Evolutionary conservation across 805 yeast genomes (phyloP).

Genomic region (Wickerhamomyces silvicola): DNA sequence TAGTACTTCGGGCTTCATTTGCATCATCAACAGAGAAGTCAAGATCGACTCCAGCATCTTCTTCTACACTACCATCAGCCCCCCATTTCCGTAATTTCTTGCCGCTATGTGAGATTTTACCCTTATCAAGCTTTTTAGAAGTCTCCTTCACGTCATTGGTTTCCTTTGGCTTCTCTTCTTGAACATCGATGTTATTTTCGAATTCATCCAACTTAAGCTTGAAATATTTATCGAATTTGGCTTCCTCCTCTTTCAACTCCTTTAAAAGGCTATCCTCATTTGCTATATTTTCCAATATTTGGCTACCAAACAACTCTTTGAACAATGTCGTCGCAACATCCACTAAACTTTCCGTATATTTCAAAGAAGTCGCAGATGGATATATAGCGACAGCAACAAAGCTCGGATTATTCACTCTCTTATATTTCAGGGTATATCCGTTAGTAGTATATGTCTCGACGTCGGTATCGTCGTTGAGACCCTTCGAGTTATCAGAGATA

Average conservation of each 20-base stretch:
- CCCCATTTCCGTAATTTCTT: conserved; percentile 61
- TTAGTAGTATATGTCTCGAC: conserved; percentile 27
- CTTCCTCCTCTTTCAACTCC: conserved; percentile 27
- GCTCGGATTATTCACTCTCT: conserved; percentile 35
- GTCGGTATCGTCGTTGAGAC: conserved; percentile 18
- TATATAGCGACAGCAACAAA: conserved; percentile 39
- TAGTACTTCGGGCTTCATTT: conserved; percentile 9
- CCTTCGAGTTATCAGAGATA: conserved; percentile 30
- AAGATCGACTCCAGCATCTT: conserved; percentile 33
- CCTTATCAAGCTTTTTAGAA: conserved; percentile 11
- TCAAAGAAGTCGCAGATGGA: conserved; percentile 30
- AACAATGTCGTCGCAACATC: conserved; percentile 23
- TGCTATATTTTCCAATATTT: conserved; percentile 19
- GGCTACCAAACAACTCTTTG: conserved; percentile 26
- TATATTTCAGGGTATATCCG: conserved; percentile 40
- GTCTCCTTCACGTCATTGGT: conserved; percentile 3
- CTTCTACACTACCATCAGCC: conserved; percentile 52
- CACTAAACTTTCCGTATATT: conserved; percentile 30
- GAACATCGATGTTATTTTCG: conserved; percentile 8
- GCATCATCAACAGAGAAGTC: conserved; percentile 45
- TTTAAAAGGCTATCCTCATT: conserved; percentile 24
- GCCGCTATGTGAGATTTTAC: conserved; percentile 14
- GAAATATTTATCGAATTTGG: conserved; percentile 33
- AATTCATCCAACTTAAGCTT: conserved; percentile 28
- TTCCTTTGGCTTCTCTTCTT: conserved; percentile 11